Evolutionary conservation across 768 basidiomycete genomes (phyloP).

Genomic region (Collybia mongolica): DNA sequence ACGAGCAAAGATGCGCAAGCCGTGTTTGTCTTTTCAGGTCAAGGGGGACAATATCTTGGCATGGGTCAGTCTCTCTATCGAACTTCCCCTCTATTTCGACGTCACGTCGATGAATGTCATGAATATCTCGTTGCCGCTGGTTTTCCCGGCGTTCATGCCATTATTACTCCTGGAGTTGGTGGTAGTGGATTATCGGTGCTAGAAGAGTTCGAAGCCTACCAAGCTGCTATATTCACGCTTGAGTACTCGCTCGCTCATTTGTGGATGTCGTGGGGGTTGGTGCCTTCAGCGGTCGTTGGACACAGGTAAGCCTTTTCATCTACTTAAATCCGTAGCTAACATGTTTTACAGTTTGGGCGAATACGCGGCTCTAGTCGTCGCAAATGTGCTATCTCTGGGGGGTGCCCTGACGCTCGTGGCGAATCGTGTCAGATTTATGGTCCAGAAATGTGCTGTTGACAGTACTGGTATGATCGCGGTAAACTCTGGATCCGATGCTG

Average conservation of each 20-base stretch:
- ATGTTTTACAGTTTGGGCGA: conserved; percentile 59
- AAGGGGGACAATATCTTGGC: conserved; percentile 64
- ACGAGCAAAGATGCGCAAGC: conserved; percentile 28
- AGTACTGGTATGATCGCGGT: conserved; percentile 65
- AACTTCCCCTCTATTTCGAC: conserved; percentile 44
- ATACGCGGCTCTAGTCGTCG: conserved; percentile 68
- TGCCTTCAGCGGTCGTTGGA: conserved; percentile 60
- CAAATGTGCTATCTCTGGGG: conserved; percentile 54
- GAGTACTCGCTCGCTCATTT: conserved; percentile 61
- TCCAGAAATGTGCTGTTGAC: conserved; percentile 38
- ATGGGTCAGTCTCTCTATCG: conserved; percentile 63
- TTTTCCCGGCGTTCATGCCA: conserved; percentile 46
- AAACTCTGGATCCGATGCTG: conserved; percentile 29
- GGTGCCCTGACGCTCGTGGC: conserved; percentile 60
- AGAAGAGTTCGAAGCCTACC: conserved; percentile 45
- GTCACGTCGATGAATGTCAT: conserved; percentile 59
- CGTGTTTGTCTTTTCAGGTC: conserved; percentile 73
- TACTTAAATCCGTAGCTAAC: conserved; percentile 3
- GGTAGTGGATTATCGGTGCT: conserved; percentile 16
- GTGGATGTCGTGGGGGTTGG: conserved; percentile 71
- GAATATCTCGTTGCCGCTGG: conserved; percentile 44
- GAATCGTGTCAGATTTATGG: conserved; percentile 55
- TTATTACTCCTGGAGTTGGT: conserved; percentile 31
- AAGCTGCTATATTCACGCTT: conserved; percentile 57
- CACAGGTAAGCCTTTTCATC: conserved; percentile 54